phyloP scores from a whole-genome alignment of 2,329 filamentous ascomycete species.

The Orbilia ellipsospora region DNA sequence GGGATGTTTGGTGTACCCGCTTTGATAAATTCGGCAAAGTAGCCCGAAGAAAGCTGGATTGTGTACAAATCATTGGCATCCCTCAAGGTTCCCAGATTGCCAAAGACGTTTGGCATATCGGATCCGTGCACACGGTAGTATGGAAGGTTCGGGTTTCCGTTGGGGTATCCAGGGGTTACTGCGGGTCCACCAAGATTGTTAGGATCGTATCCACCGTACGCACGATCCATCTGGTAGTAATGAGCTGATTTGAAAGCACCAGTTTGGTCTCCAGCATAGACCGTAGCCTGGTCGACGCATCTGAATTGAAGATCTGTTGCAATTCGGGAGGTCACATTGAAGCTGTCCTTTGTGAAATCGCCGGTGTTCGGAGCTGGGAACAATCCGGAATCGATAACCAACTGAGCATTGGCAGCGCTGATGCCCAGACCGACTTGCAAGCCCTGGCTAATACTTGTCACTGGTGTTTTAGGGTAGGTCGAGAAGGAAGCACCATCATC shows the following conservation, averaged over 20 bases:
- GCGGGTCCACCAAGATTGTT: slow-evolving; percentile 67
- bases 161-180: slow-evolving; percentile 61
- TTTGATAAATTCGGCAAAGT: slow-evolving; percentile 68
- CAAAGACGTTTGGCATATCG: slow-evolving; percentile 69
- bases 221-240: slow-evolving; percentile 72
- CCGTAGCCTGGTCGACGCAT: slow-evolving; percentile 71
- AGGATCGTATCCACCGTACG: slow-evolving; percentile 68
- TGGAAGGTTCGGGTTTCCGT: slow-evolving; percentile 67
- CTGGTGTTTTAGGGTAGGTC: slow-evolving; percentile 64
- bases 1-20: slow-evolving; percentile 68
- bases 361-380: slow-evolving; percentile 67
- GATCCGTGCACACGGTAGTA: slow-evolving; percentile 71
- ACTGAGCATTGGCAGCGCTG: slow-evolving; percentile 63
- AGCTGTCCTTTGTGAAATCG: slow-evolving; percentile 69
- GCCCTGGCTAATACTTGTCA: slow-evolving; percentile 64
- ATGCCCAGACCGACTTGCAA: slow-evolving; percentile 66
- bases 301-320: slow-evolving; percentile 71
- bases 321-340: slow-evolving; percentile 68
- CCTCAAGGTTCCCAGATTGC: slow-evolving; percentile 66
- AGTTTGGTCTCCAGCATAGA: slow-evolving; percentile 65
- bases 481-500: slow-evolving; percentile 70
- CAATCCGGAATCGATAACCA: slow-evolving; percentile 64
- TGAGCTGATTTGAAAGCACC: slow-evolving; percentile 67
- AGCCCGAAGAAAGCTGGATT: slow-evolving; percentile 64
- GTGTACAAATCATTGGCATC: slow-evolving; percentile 67